These are phyloP conservation scores for Chaetomium cochliodes DNA, from an alignment of 495 filamentous ascomycete species.

Conservation along the genomic window DNA sequence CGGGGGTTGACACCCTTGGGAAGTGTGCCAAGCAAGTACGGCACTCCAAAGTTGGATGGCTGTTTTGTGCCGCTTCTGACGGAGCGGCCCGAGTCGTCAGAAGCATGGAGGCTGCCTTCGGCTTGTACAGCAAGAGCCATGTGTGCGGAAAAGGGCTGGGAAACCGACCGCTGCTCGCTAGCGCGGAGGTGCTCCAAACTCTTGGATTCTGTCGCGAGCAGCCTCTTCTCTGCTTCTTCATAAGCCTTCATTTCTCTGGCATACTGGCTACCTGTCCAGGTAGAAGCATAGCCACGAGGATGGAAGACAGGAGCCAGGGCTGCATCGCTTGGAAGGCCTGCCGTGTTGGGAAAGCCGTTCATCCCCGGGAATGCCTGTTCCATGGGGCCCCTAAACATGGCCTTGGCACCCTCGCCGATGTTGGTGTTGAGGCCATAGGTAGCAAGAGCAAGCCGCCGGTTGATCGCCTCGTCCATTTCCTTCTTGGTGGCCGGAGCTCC, in stretches of 20 bases:
- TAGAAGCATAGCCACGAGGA: constrained; percentile 29
- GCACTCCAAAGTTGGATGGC: constrained; percentile 28
- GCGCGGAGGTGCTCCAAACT: background rate
- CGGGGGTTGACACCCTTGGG: constrained; percentile 41
- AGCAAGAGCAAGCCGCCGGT: constrained; percentile 8
- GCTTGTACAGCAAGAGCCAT: background rate
- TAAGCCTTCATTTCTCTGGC: constrained; percentile 18
- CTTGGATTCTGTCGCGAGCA: constrained; percentile 1
- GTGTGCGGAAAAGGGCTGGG: constrained; percentile 7
- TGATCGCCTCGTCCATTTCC: constrained; percentile 14
- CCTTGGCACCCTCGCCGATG: constrained; percentile 24
- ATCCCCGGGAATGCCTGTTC: constrained; percentile 4
- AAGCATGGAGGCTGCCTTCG: background rate
- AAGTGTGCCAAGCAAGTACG: constrained; percentile 47
- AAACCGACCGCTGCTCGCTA: constrained; percentile 12
- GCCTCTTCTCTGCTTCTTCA: constrained; percentile 21
- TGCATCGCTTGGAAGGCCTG: constrained; percentile 28
- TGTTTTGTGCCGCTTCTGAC: constrained; percentile 18
- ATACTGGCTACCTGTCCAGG: constrained; percentile 17
- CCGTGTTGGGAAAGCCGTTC: constrained; percentile 27
- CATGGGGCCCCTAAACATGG: constrained; percentile 8
- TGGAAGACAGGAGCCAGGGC: constrained; percentile 36
- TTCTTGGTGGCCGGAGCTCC: constrained; percentile 1
- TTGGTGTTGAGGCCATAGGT: constrained; percentile 18
- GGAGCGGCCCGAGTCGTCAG: background rate